Conservation (phyloP, 768 basidiomycete genomes). For the Pulveroboletus sp. region DNA sequence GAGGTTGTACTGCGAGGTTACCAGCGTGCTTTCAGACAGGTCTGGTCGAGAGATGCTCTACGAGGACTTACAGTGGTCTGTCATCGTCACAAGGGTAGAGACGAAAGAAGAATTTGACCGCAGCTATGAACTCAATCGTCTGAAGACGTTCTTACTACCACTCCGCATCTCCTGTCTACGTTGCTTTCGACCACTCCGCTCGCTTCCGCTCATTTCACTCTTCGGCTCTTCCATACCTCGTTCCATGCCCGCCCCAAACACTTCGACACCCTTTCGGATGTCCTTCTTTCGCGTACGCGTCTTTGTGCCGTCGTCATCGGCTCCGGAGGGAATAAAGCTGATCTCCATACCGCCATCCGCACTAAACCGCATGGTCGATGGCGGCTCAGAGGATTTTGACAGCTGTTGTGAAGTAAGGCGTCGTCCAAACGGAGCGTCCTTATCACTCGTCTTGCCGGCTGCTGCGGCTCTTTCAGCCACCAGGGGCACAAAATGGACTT, state of each 20-base stretch:
- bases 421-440: constrained; percentile 65
- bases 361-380: constrained; percentile 21
- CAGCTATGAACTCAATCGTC: constrained; percentile 26
- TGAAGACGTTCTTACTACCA: constrained; percentile 85
- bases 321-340: constrained; percentile 66
- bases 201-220: constrained; percentile 53
- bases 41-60: neutral
- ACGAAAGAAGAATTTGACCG: neutral
- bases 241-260: constrained; percentile 88
- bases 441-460: constrained; percentile 34
- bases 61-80: constrained; percentile 20
- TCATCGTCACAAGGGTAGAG: constrained; percentile 5
- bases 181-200: constrained; percentile 73
- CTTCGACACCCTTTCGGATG: constrained; percentile 60
- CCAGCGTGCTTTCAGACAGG: neutral
- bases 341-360: constrained; percentile 76
- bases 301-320: constrained; percentile 11
- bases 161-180: constrained; percentile 78
- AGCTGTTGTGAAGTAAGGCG: constrained; percentile 39
- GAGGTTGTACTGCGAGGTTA: constrained; percentile 39
- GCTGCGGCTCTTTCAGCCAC: constrained; percentile 38
- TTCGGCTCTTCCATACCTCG: constrained; percentile 54
- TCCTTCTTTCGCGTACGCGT: constrained; percentile 30
- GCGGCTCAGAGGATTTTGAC: constrained; percentile 9
- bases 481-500: constrained; percentile 64